Evolutionary conservation across 805 yeast species (phyloP), one percentile per base, ranked within the genome.

Genomic region (Yarrowia sp.): DNA sequence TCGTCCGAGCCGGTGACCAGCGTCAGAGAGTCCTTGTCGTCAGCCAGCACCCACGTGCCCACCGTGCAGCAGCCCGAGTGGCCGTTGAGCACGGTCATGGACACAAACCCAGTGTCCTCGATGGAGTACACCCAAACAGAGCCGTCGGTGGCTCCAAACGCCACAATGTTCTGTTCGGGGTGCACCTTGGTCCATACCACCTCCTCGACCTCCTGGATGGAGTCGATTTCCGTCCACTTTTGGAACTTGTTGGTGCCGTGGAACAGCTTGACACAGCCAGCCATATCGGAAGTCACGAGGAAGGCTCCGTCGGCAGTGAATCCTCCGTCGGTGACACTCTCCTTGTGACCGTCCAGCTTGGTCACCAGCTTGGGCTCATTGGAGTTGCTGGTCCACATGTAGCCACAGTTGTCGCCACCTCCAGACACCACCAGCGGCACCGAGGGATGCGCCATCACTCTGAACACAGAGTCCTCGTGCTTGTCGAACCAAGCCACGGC

Each of bases 231-330:
- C 70, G 81, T 83, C 98, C 98, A 94, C 68, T 85, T 85, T 76
- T 93, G 92, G 36, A 96, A 97, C 53, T 89, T 88, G 73, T 88
- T 88, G 55, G 83, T 77, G 8, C 93, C 80, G 75, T 86, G 85
- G 80, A 88, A 90, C 15, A 92, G 86, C 72, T 90, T 82, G 38
- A 94, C 82, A 73, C 86, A 86, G 66, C 99, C 98, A 67, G 87
- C 87, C 99, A 95, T 95, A 78, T 96, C 99, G 46, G 94, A 98
- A 7, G 97, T 89, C 13, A 95, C 83, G 50, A 91, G 81, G 74
- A 81, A 92, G 53, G 86, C 83, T 33, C 98, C 99, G 74, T 91
- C 95, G 43, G 81, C 78, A 1, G 97, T 87, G 78, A 95, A 95
- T 0, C 87, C 92, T 64, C 95, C 93, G 9, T 91, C 82, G 64